These are phyloP conservation scores for Entamoeba invadens DNA, from an alignment of 208 protist species.

Conservation along the genomic window DNA sequence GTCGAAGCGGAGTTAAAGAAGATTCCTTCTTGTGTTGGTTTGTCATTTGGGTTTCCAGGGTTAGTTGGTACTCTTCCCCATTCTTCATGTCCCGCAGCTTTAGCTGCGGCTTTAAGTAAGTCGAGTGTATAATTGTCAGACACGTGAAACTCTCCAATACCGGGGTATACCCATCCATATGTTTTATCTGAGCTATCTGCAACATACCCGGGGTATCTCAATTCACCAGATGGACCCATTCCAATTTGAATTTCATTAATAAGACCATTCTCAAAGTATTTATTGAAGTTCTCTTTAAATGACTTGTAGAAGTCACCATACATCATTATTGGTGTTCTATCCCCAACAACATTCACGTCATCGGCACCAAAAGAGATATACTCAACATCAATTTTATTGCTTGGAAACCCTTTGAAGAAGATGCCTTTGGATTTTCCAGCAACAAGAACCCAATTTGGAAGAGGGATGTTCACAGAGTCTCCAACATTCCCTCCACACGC, in stretches of 20 bases:
- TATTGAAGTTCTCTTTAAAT: slow-evolving; percentile 21
- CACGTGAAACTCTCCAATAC: slow-evolving; percentile 50
- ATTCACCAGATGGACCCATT: slow-evolving; percentile 46
- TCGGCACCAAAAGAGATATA: slow-evolving; percentile 50
- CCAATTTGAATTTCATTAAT: slow-evolving; percentile 44
- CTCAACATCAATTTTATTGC: slow-evolving; percentile 42
- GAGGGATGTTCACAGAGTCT: slow-evolving; percentile 43
- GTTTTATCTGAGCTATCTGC: slow-evolving; percentile 3
- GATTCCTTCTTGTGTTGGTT: background rate
- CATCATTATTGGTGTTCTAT: slow-evolving; percentile 44
- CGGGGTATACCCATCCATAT: slow-evolving; percentile 33
- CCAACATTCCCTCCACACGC: slow-evolving; percentile 59
- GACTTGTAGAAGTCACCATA: slow-evolving; percentile 48
- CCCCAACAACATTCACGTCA: slow-evolving; percentile 35
- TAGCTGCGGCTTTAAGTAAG: slow-evolving; percentile 26
- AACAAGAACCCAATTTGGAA: slow-evolving; percentile 44
- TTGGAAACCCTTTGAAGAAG: slow-evolving; percentile 42
- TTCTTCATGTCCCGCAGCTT: slow-evolving; percentile 24
- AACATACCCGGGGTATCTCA: slow-evolving; percentile 50
- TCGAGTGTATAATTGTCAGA: slow-evolving; percentile 42
- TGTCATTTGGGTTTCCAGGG: slow-evolving; percentile 9
- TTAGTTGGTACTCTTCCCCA: slow-evolving; percentile 7
- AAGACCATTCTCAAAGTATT: background rate
- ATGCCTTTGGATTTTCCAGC: slow-evolving; percentile 39
- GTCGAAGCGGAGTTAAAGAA: background rate